Evolutionary conservation across 176 grass and related monocot species (phyloP).

Genomic region (Carex parvula): DNA sequence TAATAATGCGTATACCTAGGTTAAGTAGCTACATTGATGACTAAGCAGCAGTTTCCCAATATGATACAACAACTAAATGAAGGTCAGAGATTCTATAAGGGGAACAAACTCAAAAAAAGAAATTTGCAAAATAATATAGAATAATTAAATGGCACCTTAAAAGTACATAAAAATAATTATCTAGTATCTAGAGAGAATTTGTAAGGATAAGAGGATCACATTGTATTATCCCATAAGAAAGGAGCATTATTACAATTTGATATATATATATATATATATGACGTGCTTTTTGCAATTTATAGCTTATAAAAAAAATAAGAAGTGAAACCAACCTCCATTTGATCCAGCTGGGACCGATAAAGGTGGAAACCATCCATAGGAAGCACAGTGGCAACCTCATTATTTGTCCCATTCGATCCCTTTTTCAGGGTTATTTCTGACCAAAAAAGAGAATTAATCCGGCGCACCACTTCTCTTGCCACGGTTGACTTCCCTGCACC

Average conservation of each 20-base stretch:
- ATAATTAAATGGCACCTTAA: not conserved
- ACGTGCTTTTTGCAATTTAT: not conserved
- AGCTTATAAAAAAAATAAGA: not conserved
- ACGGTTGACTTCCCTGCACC: slow-evolving; percentile 91
- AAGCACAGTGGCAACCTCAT: slow-evolving; percentile 62
- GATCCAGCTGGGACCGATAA: slow-evolving; percentile 82
- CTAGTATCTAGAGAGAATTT: too few relatives aligned
- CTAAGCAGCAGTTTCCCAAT: not conserved
- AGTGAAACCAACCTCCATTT: slow-evolving; percentile 64
- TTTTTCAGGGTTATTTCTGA: slow-evolving; percentile 41
- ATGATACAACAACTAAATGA: not conserved
- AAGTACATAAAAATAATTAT: not conserved
- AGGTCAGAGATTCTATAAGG: not conserved
- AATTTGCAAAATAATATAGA: not conserved
- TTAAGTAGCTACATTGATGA: too few relatives aligned
- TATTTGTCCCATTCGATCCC: slow-evolving; percentile 18
- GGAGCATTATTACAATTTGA: not conserved
- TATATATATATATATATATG: not conserved
- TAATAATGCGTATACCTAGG: too few relatives aligned
- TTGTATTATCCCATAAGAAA: not conserved
- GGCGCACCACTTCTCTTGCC: slow-evolving; percentile 66
- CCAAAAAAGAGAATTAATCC: slow-evolving; percentile 53
- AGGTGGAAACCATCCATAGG: slow-evolving; percentile 99
- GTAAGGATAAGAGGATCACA: not conserved
- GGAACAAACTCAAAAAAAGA: not conserved